These are phyloP conservation scores for Didymella pinodella DNA, from an alignment of 2,329 filamentous ascomycete species.

Conservation along the genomic window DNA sequence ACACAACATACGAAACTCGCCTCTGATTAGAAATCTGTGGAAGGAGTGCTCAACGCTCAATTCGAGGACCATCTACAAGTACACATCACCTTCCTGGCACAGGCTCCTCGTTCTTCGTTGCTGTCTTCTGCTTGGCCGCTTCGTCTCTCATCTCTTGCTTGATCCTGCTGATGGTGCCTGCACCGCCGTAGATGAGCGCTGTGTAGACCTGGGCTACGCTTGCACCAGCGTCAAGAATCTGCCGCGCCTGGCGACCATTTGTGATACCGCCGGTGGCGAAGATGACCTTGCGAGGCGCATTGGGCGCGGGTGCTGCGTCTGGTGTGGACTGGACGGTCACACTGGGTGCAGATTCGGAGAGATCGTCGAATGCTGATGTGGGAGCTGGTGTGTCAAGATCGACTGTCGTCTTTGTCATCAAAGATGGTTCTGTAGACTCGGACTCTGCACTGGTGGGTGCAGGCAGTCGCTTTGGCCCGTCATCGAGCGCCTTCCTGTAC, in stretches of 20 bases:
- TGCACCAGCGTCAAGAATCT: conserved; percentile 86
- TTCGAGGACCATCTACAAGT: background rate
- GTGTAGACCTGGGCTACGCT: conserved; percentile 94
- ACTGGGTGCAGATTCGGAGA: conserved; percentile 40
- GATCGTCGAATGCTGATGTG: conserved; percentile 42
- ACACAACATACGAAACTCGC: background rate
- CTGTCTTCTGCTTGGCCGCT: conserved; percentile 33
- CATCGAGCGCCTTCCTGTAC: conserved; percentile 68
- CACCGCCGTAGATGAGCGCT: conserved; percentile 69
- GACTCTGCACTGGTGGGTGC: conserved; percentile 9
- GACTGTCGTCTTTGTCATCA: conserved; percentile 30
- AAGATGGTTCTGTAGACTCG: conserved; percentile 4
- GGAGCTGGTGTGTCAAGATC: conserved; percentile 30
- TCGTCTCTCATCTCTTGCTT: conserved; percentile 60
- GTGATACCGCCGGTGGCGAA: conserved; percentile 95
- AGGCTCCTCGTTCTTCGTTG: conserved; percentile 24
- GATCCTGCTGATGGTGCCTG: conserved; percentile 65
- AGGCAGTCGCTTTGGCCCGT: conserved; percentile 49
- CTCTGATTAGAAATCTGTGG: background rate
- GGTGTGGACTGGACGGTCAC: conserved; percentile 31
- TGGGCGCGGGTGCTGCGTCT: conserved; percentile 36
- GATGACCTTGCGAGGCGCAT: conserved; percentile 71
- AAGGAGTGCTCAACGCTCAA: conserved; percentile 1
- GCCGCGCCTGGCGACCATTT: conserved; percentile 81
- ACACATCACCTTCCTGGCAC: conserved; percentile 4